A percentile compares a stretch with the other conserved stretches of the same genome.
Evolutionary conservation across 129 eudicot species (phyloP).

Genomic region (Mikania micrantha): DNA sequence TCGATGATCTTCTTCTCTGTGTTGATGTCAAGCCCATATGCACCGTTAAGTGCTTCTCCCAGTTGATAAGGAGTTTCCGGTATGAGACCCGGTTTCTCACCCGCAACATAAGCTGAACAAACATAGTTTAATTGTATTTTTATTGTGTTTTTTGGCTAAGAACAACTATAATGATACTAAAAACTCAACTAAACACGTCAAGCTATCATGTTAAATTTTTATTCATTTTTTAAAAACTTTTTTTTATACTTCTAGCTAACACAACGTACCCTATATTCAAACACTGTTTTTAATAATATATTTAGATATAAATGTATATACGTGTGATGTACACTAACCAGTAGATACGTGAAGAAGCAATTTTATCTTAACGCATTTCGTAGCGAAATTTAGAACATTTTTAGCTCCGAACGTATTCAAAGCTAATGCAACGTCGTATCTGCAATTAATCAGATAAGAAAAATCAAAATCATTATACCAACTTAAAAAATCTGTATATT

Average conservation of each 20-base stretch:
- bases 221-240: too few relatives aligned
- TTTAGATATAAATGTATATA: neutral
- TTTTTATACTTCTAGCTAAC: too few relatives aligned
- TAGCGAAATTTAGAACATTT: conserved; percentile 54
- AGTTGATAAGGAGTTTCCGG: conserved; percentile 34
- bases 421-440: conserved; percentile 61
- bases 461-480: neutral
- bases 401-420: conserved; percentile 66
- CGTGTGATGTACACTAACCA: too few relatives aligned
- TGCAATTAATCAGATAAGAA: conserved; percentile 9
- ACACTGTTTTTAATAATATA: too few relatives aligned
- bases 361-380: conserved; percentile 51
- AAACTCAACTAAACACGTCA: too few relatives aligned
- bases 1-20: conserved; percentile 37
- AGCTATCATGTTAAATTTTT: too few relatives aligned
- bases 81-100: conserved; percentile 42
- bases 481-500: neutral
- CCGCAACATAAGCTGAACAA: conserved; percentile 48
- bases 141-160: neutral
- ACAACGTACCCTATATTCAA: too few relatives aligned
- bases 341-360: conserved; percentile 82
- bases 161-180: too few relatives aligned
- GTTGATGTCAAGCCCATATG: conserved; percentile 33
- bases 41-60: conserved; percentile 49
- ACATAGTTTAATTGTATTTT: neutral